A percentile compares a stretch with the other conserved stretches of the same genome.
Conservation (phyloP, 202 grass and related monocot genomes). For the Thinopyrum obtusiflorum region DNA sequence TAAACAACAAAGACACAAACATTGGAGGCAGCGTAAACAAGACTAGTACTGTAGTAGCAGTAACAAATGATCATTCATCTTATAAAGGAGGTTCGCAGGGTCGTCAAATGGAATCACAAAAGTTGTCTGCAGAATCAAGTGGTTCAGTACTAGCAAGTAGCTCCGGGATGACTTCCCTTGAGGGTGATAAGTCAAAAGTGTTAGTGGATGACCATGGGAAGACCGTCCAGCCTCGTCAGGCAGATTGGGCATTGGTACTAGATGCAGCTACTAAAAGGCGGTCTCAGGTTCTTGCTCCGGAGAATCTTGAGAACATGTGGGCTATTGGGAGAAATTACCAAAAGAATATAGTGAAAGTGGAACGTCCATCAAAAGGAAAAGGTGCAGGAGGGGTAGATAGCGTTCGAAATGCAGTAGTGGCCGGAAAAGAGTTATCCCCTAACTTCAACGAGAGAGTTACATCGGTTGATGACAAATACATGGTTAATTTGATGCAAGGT, state of each 20-base stretch:
- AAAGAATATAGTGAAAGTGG: conserved; percentile 78
- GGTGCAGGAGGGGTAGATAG: conserved; percentile 25
- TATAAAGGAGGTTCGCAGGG: conserved; percentile 40
- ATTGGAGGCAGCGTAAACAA: conserved; percentile 41
- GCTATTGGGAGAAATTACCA: conserved; percentile 93
- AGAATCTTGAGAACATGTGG: conserved; percentile 99
- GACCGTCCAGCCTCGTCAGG: conserved; percentile 37
- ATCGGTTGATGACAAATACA: conserved; percentile 91
- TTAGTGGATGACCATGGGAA: conserved; percentile 41
- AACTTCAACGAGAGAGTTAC: conserved; percentile 77
- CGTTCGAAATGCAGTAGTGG: conserved; percentile 31
- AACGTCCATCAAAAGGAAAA: conserved; percentile 37
- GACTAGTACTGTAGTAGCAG: conserved; percentile 29
- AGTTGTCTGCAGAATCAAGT: conserved; percentile 32
- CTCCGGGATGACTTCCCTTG: conserved; percentile 34
- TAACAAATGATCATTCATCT: conserved; percentile 36
- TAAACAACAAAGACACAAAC: conserved; percentile 55
- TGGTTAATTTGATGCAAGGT: conserved; percentile 89
- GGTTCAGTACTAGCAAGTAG: conserved; percentile 36
- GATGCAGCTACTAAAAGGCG: conserved; percentile 90
- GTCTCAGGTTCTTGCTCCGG: conserved; percentile 84
- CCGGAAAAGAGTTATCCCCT: conserved; percentile 66
- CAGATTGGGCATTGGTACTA: conserved; percentile 76
- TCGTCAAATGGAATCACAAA: conserved; percentile 40
- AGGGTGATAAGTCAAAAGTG: conserved; percentile 36